phyloP scores from a whole-genome alignment of 2,329 filamentous ascomycete genomes.

The Sporothrix globosa region DNA sequence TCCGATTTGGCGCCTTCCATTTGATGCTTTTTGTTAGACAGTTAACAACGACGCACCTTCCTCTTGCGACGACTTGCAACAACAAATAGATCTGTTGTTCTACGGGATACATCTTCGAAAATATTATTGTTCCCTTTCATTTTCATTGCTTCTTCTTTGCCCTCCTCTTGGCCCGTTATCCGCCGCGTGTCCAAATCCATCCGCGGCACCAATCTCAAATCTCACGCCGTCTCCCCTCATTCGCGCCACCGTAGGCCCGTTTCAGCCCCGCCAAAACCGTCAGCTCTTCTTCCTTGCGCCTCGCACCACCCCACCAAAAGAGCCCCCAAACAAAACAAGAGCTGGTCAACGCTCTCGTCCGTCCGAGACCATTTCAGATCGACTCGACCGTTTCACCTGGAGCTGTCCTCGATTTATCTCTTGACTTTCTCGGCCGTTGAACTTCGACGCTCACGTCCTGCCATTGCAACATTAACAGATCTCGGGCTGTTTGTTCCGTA shows the following conservation, averaged over 20 bases:
- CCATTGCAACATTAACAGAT: background rate
- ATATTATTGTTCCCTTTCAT: background rate
- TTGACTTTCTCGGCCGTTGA: background rate
- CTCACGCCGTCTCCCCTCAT: conserved; percentile 8
- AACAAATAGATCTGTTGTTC: background rate
- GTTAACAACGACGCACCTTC: background rate
- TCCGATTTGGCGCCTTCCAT: conserved; percentile 20
- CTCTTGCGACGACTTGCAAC: conserved; percentile 15
- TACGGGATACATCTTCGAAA: background rate
- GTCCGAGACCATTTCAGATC: background rate
- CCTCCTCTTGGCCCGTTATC: background rate
- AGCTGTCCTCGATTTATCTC: background rate
- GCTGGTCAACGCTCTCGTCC: background rate
- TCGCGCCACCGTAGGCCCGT: conserved; percentile 13
- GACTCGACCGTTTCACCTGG: background rate
- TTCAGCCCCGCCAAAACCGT: conserved; percentile 24
- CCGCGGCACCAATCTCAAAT: conserved; percentile 9
- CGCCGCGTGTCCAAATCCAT: background rate
- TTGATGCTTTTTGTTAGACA: conserved; percentile 6
- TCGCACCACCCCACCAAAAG: conserved; percentile 19
- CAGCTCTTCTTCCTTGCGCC: conserved; percentile 23
- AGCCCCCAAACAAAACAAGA: background rate
- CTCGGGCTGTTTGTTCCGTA: background rate
- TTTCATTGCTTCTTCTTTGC: background rate
- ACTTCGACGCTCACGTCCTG: background rate